Base-by-base conservation (phyloP, 1,284 basidiomycete genomes). In the Afroboletus lepidellus region DNA sequence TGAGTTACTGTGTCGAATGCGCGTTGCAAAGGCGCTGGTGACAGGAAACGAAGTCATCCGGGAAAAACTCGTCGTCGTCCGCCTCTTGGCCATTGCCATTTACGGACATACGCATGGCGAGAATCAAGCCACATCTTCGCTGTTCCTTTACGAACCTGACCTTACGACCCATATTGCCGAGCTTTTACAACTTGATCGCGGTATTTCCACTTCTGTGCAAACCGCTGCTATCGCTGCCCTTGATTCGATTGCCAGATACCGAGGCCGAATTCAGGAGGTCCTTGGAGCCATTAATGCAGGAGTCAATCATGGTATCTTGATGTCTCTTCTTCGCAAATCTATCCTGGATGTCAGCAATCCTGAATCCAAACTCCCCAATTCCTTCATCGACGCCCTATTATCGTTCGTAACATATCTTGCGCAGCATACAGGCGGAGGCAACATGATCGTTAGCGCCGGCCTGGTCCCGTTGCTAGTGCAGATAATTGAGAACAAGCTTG, bases 361-460 rank as follows among this genome's bases (percentile, higher is more conserved):
- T 1, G 79, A 84, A 36, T 87, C 83, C 23, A 79, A 74, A 30
- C 70, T 90, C n/a, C 84, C 89, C 4, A 83, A 89, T 57, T 83
- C 92, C 2, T 90, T 94, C 57, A 81, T 94, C 34, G 95, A 98
- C 49, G 85, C 92, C 0, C 73, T 98, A 20, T 74, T 98, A 57
- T 85, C 87, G 23, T 91, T 99, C 63, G 79, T 99, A 37, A 92
- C 90, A 2, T 93, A 86, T 72, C 82, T 99, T 57, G 86, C 92
- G 13, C 87, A 89, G 18, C 88, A 93, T 61, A 80, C 89, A 3
- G 80, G 85, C 2, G 92, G 93, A 29, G 92, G 91, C 30, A 92
- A 90, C 63, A 92, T 97, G 87, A 85, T 98, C 39, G 90, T 98
- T 52, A 91, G 93, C n/a, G 95, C 97, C n/a, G 97, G 97, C 3